A percentile compares a stretch with the other conserved stretches of the same genome.
Conservation (phyloP, 148 eudicot species). For the Heliamphora exappendiculata region DNA sequence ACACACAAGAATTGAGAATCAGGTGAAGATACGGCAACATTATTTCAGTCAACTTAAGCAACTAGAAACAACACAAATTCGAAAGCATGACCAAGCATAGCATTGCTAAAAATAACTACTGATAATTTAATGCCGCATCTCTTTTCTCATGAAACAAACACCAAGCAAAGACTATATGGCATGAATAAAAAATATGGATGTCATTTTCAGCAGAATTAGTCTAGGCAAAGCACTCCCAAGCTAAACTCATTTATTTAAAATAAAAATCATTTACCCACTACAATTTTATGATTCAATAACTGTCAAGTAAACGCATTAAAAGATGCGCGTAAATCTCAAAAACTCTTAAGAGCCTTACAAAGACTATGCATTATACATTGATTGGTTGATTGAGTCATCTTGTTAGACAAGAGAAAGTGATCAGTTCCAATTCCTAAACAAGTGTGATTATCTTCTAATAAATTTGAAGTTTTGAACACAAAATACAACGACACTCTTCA, state of each 20-base stretch:
- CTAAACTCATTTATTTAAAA: neutral
- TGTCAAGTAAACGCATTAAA: neutral
- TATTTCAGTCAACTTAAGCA: no score
- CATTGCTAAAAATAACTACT: no score
- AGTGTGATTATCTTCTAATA: neutral
- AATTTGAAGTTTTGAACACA: neutral
- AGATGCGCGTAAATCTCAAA: neutral
- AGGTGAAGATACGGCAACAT: no score
- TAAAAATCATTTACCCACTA: neutral
- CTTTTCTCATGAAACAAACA: neutral
- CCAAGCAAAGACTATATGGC: neutral
- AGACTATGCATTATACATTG: neutral
- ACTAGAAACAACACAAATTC: no score
- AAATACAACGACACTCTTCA: neutral
- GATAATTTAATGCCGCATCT: neutral
- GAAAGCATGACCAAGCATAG: no score
- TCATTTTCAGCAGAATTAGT: neutral
- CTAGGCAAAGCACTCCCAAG: neutral
- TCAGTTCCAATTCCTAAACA: neutral
- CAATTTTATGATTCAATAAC: neutral
- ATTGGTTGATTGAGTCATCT: neutral
- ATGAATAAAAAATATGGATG: neutral
- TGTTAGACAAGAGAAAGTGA: no score
- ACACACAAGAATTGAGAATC: no score
- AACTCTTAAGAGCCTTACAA: neutral